A percentile compares a stretch with the other conserved stretches of the same genome.
Conservation (phyloP, 1,284 basidiomycete species). For the Sporisorium iseilematis-ciliati region DNA sequence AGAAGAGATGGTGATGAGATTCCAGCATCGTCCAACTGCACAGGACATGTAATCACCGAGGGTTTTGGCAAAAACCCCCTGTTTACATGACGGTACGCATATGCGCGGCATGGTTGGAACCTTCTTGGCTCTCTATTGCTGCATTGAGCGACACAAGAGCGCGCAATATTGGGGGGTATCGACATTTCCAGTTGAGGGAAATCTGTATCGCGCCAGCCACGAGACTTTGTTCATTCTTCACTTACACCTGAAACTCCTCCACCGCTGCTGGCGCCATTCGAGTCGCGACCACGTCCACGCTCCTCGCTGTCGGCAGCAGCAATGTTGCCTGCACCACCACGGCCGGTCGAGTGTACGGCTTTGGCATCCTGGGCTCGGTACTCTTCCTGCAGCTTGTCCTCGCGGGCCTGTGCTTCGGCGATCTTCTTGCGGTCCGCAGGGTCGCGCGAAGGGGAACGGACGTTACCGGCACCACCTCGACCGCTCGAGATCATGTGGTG, state of each 20-base stretch:
- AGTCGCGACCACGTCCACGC: constrained; percentile 48
- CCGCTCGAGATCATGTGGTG: constrained; percentile 74
- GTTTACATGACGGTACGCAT: constrained; percentile 9
- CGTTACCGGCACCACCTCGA: constrained; percentile 82
- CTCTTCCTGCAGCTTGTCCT: constrained; percentile 70
- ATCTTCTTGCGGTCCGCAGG: constrained; percentile 69
- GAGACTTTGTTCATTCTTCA: constrained; percentile 13
- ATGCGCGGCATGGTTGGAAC: background rate
- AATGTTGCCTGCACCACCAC: constrained; percentile 79
- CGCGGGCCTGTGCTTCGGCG: constrained; percentile 49
- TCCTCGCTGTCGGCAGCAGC: constrained; percentile 33
- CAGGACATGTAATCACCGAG: constrained; percentile 2
- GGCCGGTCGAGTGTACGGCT: constrained; percentile 76
- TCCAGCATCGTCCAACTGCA: constrained; percentile 6
- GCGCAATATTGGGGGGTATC: constrained; percentile 5
- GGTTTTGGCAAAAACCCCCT: background rate
- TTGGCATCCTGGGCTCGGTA: constrained; percentile 68
- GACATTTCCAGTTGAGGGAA: background rate
- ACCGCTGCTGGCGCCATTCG: constrained; percentile 14
- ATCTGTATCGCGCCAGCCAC: background rate
- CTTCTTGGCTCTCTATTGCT: constrained; percentile 1
- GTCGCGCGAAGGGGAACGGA: constrained; percentile 79
- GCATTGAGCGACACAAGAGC: background rate
- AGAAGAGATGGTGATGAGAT: constrained; percentile 10
- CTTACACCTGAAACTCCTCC: constrained; percentile 48